Evolutionary conservation across 2,329 filamentous ascomycete species (phyloP).

Genomic region (Beauveria caledonica): DNA sequence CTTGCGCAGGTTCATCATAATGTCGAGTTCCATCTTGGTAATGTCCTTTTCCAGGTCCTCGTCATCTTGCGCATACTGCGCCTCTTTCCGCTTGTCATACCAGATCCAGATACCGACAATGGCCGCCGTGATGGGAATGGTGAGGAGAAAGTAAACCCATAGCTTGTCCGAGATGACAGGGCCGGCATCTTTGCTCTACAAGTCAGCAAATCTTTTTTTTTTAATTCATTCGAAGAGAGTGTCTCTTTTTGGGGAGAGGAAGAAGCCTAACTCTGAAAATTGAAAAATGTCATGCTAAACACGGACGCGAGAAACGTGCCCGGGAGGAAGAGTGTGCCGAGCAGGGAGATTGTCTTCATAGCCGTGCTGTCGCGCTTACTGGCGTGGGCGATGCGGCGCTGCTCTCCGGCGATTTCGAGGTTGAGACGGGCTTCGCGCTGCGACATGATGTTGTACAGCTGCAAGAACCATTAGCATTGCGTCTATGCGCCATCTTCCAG

Average conservation of each 20-base stretch:
- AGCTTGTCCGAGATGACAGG: slow-evolving; percentile 41
- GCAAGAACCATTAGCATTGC: not conserved
- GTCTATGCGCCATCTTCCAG: not conserved
- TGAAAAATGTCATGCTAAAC: slow-evolving; percentile 60
- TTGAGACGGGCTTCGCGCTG: slow-evolving; percentile 57
- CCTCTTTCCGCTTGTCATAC: slow-evolving; percentile 44
- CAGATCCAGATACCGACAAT: slow-evolving; percentile 49
- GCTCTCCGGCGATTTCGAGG: slow-evolving; percentile 53
- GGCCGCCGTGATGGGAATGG: slow-evolving; percentile 46
- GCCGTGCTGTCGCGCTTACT: slow-evolving; percentile 54
- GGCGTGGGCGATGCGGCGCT: slow-evolving; percentile 50
- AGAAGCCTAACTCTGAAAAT: slow-evolving; percentile 42
- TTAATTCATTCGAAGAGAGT: not conserved
- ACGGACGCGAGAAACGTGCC: slow-evolving; percentile 55
- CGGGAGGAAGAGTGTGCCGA: slow-evolving; percentile 55
- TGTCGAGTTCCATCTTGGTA: slow-evolving; percentile 47
- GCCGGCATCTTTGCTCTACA: slow-evolving; percentile 20
- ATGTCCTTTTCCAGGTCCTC: slow-evolving; percentile 45
- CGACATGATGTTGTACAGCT: slow-evolving; percentile 60
- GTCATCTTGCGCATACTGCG: slow-evolving; percentile 40
- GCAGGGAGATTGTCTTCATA: slow-evolving; percentile 57
- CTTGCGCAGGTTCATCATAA: slow-evolving; percentile 47
- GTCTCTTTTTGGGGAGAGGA: slow-evolving; percentile 1
- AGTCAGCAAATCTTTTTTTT: not conserved
- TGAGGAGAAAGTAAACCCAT: slow-evolving; percentile 58